These are phyloP conservation scores for Calocybe gambosa DNA, from an alignment of 1,284 basidiomycete species.

Conservation along the genomic window DNA sequence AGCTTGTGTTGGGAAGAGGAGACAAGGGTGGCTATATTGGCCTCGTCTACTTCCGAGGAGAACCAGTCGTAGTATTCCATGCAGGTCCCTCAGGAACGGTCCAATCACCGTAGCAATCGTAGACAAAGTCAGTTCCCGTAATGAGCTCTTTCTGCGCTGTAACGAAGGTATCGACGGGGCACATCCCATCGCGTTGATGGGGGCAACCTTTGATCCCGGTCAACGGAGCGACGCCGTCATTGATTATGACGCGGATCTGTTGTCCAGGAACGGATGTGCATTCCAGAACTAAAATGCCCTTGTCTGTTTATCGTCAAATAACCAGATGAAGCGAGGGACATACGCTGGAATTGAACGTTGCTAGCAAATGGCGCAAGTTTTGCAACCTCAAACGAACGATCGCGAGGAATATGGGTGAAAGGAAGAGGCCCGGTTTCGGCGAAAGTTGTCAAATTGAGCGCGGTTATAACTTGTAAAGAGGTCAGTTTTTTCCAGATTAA, in stretches of 20 bases:
- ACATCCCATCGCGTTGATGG: slow-evolving; percentile 72
- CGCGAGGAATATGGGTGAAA: slow-evolving; percentile 59
- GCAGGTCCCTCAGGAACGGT: slow-evolving; percentile 44
- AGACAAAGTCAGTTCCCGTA: slow-evolving; percentile 65
- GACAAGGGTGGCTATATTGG: too few species aligned
- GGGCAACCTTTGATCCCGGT: slow-evolving; percentile 72
- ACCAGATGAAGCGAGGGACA: slow-evolving; percentile 17
- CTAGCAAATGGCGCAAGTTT: slow-evolving; percentile 75
- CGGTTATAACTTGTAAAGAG: slow-evolving; percentile 51
- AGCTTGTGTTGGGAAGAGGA: not conserved
- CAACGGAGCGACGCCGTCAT: slow-evolving; percentile 84
- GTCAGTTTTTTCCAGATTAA: not conserved
- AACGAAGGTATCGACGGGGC: slow-evolving; percentile 72
- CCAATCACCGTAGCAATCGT: slow-evolving; percentile 76
- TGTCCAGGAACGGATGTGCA: slow-evolving; percentile 45
- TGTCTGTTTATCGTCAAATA: too few species aligned
- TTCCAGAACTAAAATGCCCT: slow-evolving; percentile 41
- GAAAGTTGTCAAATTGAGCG: slow-evolving; percentile 70
- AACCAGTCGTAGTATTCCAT: slow-evolving; percentile 57
- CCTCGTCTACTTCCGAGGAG: slow-evolving; percentile 27
- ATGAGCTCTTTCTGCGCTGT: slow-evolving; percentile 64
- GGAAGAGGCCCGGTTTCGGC: slow-evolving; percentile 66
- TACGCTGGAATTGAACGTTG: slow-evolving; percentile 71
- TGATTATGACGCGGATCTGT: slow-evolving; percentile 77
- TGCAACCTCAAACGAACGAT: slow-evolving; percentile 57